phyloP scores from a whole-genome alignment of 768 basidiomycete species.

The Psilocybe subaeruginosa region DNA sequence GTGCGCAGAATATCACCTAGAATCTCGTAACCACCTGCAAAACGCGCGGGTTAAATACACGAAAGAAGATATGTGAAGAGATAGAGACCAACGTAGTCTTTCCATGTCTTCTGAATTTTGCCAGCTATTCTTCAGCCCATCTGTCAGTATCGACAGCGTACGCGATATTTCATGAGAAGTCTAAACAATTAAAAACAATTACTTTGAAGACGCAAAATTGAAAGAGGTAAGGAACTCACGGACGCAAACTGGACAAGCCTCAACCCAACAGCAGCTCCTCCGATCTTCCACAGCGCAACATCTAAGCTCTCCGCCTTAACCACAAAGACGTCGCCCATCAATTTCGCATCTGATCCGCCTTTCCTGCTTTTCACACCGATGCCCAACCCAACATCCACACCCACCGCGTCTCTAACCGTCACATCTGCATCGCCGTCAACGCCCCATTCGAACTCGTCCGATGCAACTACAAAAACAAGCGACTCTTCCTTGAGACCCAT shows the following conservation, averaged over 20 bases:
- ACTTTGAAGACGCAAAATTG: neutral
- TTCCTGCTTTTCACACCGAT: neutral
- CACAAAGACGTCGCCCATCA: constrained; percentile 57
- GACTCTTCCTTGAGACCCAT: constrained; percentile 31
- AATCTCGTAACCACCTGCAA: constrained; percentile 84
- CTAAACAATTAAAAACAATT: constrained; percentile 32
- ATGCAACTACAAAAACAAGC: constrained; percentile 24
- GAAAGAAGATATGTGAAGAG: neutral
- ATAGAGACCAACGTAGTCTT: constrained; percentile 65
- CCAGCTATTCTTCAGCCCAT: constrained; percentile 85
- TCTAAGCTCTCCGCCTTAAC: constrained; percentile 72
- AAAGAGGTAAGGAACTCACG: constrained; percentile 39
- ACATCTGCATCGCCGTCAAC: constrained; percentile 9
- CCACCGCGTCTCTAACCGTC: neutral
- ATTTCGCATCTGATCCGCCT: constrained; percentile 9
- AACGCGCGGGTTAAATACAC: neutral
- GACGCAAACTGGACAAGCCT: constrained; percentile 76
- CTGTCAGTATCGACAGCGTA: constrained; percentile 71
- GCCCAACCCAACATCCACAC: neutral
- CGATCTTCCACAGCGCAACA: constrained; percentile 78
- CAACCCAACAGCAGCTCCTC: constrained; percentile 76
- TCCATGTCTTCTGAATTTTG: constrained; percentile 96
- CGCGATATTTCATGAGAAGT: constrained; percentile 78
- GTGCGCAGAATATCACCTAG: constrained; percentile 71
- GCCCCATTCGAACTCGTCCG: constrained; percentile 26